A percentile compares a stretch with the other conserved stretches of the same genome.
These are phyloP conservation scores for Hericium alpestre DNA, from an alignment of 768 basidiomycete genomes.

Conservation along the genomic window DNA sequence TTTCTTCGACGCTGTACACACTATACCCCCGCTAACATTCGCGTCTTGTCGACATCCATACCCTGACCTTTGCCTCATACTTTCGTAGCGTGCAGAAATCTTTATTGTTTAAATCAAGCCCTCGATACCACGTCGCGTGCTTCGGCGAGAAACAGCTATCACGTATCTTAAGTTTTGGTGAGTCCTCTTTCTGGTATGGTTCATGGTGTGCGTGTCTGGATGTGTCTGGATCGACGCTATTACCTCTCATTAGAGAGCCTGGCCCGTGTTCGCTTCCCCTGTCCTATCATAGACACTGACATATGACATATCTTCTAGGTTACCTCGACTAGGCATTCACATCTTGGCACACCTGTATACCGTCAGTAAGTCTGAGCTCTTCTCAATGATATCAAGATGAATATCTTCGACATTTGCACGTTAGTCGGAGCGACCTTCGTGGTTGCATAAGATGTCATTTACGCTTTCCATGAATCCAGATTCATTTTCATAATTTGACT, in stretches of 20 bases:
- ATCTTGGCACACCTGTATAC: not conserved
- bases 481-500: not conserved
- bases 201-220: not conserved
- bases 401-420: conserved; percentile 28
- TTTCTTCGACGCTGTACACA: not conserved
- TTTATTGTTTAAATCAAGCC: not conserved
- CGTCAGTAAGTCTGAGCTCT: not conserved
- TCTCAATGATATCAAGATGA: not conserved
- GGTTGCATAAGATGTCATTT: conserved; percentile 8
- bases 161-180: not conserved
- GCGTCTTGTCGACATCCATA: not conserved
- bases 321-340: not conserved
- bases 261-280: not conserved
- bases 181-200: not conserved
- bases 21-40: not conserved
- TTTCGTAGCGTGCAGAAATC: not conserved
- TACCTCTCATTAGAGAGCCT: not conserved
- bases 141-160: not conserved
- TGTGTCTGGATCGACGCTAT: not conserved
- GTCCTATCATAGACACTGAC: not conserved
- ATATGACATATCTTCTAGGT: not conserved
- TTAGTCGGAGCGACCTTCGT: conserved; percentile 29
- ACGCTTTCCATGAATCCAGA: not conserved
- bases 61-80: not conserved
- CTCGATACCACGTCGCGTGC: not conserved